Base-by-base conservation (phyloP, 2,329 filamentous ascomycete species). In the Hymenoscyphus repandus region DNA sequence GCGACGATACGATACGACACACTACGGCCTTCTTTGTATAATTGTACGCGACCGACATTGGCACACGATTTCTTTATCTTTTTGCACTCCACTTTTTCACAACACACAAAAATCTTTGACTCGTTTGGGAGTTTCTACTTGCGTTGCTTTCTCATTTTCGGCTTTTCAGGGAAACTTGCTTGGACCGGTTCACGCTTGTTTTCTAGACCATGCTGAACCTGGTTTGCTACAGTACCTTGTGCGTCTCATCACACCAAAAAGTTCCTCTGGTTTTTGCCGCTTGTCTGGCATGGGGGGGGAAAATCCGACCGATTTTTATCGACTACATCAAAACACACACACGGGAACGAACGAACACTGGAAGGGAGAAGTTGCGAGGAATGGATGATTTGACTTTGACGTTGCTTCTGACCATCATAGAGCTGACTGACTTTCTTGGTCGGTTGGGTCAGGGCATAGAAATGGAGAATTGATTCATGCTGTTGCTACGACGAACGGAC, bases 11-110 rank as follows among this genome's bases (percentile, higher is more conserved):
- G 53, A 50, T 41, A 55, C 50, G 53, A 55, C 45, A 49, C 31
- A 45, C 39, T 48, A 57, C 58, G 59, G 59, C 59, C 60, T 60
- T 58, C 58, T 61, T 63, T 63, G 61, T 62, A 63, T 60, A 60
- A 58, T 56, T 60, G 47, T 54, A 52, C 45, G 38, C 47, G 44
- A 51, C 47, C 50, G 22, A 27, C 22, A 27, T 53, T 50, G 15
- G 39, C 49, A 47, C 45, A 44, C 34, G 44, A 51, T 54, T 50
- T 52, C 38, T 42, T 45, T 49, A 37, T 40, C 42, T 40, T 55
- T 51, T 36, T 34, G 12, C 50, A 41, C 31, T 30, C 18, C 15
- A 40, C 20, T 38, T 45, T 45, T 40, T 27, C 37, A 52, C 43
- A 30, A 45, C 45, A 47, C 18, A n/a, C 30, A 34, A 55, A 51